phyloP scores from a whole-genome alignment of 805 yeast genomes.

The Millerozyma acaciae region DNA sequence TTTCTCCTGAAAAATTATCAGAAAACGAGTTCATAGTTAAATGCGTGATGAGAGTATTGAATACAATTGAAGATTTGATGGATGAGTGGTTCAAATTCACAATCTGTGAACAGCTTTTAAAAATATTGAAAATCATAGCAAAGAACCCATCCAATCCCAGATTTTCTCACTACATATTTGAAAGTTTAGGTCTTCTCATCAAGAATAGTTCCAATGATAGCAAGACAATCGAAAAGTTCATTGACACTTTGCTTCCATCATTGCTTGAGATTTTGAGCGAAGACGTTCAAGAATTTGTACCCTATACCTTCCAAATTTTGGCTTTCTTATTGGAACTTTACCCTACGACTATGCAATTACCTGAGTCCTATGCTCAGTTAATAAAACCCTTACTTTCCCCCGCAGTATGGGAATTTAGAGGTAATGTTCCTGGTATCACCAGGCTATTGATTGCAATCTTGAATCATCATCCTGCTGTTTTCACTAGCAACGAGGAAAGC shows the following conservation, averaged over 20 bases:
- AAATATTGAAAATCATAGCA: slow-evolving; percentile 65
- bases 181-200: slow-evolving; percentile 74
- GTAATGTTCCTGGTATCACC: slow-evolving; percentile 90
- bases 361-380: slow-evolving; percentile 60
- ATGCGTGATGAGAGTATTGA: slow-evolving; percentile 76
- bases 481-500: slow-evolving; percentile 29
- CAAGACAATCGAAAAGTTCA: slow-evolving; percentile 26
- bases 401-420: slow-evolving; percentile 87
- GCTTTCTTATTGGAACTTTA: slow-evolving; percentile 68
- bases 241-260: slow-evolving; percentile 59
- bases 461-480: slow-evolving; percentile 40
- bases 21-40: slow-evolving; percentile 94
- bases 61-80: slow-evolving; percentile 68
- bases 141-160: slow-evolving; percentile 94
- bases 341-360: slow-evolving; percentile 49
- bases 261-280: slow-evolving; percentile 64
- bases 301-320: slow-evolving; percentile 88
- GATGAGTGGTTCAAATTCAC: slow-evolving; percentile 39
- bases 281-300: slow-evolving; percentile 92
- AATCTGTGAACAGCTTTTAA: slow-evolving; percentile 59
- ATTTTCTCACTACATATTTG: slow-evolving; percentile 87
- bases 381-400: slow-evolving; percentile 84
- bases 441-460: slow-evolving; percentile 71
- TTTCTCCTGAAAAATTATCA: slow-evolving; percentile 84
- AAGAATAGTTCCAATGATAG: slow-evolving; percentile 40